These are phyloP conservation scores for Amyloporia xantha DNA, from an alignment of 768 basidiomycete species.

Conservation along the genomic window DNA sequence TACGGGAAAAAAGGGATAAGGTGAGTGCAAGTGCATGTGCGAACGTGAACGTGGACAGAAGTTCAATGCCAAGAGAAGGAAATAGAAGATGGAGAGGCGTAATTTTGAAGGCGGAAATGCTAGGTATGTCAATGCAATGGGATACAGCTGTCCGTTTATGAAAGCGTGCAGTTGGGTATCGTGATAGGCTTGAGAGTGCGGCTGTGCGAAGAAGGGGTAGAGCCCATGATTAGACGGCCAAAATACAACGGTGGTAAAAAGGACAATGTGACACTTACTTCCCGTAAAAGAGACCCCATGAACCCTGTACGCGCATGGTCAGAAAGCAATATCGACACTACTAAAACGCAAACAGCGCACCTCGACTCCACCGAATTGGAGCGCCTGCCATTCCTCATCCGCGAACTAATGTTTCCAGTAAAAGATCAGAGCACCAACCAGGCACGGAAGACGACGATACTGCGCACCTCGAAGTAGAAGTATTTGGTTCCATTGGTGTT, in stretches of 20 bases:
- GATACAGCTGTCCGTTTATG: too few species aligned
- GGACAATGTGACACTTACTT: slow-evolving; percentile 33
- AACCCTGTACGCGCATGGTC: slow-evolving; percentile 28
- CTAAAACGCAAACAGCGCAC: slow-evolving; percentile 18
- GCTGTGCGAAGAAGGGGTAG: too few species aligned
- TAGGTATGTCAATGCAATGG: too few species aligned
- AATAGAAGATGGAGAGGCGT: too few species aligned
- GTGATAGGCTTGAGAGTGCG: slow-evolving; percentile 66
- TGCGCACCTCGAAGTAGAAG: slow-evolving; percentile 76
- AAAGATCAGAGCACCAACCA: slow-evolving; percentile 7
- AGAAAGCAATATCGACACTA: not conserved
- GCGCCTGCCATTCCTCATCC: slow-evolving; percentile 32
- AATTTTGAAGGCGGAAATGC: too few species aligned
- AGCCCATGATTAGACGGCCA: too few species aligned
- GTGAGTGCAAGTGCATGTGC: not conserved
- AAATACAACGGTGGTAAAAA: slow-evolving; percentile 21
- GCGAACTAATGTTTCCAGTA: slow-evolving; percentile 3
- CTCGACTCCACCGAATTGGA: slow-evolving; percentile 75
- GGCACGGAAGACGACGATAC: slow-evolving; percentile 25
- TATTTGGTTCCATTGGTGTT: slow-evolving; percentile 77
- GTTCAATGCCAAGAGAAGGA: too few species aligned
- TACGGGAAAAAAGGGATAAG: too few species aligned
- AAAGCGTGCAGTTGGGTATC: slow-evolving; percentile 47
- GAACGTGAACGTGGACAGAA: too few species aligned
- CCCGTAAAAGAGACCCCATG: slow-evolving; percentile 62